These are phyloP conservation scores for Aspergillus novofumigatus DNA, from an alignment of 2,329 filamentous ascomycete species.

Conservation along the genomic window DNA sequence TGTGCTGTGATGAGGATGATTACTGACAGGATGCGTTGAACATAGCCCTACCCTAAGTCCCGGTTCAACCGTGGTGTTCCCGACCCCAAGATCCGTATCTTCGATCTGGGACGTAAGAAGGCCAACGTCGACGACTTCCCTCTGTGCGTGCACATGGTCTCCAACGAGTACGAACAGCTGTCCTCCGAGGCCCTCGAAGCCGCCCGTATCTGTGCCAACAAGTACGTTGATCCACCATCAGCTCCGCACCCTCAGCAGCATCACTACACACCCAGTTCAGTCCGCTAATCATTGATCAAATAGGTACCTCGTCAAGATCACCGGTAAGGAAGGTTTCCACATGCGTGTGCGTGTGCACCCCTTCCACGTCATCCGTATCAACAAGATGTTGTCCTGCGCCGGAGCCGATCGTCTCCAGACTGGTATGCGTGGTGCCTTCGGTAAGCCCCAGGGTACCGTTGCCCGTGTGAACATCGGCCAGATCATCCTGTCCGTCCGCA, in stretches of 20 bases:
- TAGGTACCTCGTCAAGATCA: constrained; percentile 64
- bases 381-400: constrained; percentile 99
- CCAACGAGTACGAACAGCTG: constrained; percentile 99
- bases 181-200: constrained; percentile 99
- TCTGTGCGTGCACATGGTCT: constrained; percentile 97
- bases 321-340: constrained; percentile 70
- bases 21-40: constrained; percentile 19
- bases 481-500: constrained; percentile 96
- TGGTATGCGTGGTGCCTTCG: constrained; percentile 99
- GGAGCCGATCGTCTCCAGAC: constrained; percentile 99
- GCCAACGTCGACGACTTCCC: constrained; percentile 99
- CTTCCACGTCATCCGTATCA: constrained; percentile 99
- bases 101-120: constrained; percentile 97
- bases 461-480: constrained; percentile 99
- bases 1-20: constrained; percentile 3
- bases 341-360: constrained; percentile 82
- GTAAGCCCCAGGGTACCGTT: constrained; percentile 98
- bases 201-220: constrained; percentile 99
- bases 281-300: neutral
- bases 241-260: constrained; percentile 18
- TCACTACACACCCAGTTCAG: neutral
- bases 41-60: constrained; percentile 94
- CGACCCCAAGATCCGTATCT: constrained; percentile 84
- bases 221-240: constrained; percentile 52
- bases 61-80: constrained; percentile 99